Base-by-base conservation (phyloP, 768 basidiomycete genomes). In the Lyophyllum shimeji region DNA sequence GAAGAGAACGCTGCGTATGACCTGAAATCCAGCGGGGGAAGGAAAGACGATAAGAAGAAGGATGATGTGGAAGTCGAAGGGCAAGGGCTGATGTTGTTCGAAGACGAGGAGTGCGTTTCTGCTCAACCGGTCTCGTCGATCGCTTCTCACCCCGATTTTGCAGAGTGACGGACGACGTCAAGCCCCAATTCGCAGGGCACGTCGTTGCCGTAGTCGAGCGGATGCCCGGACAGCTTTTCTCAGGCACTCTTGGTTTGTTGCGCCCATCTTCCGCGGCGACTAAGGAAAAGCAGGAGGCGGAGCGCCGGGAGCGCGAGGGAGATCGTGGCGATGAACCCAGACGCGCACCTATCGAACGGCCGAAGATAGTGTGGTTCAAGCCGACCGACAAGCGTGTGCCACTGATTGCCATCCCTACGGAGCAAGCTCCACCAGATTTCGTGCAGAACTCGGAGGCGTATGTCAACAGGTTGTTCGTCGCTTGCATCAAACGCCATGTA, bases 361-460 rank as follows among this genome's bases (percentile, higher is more conserved):
- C 96, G 60, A 98, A 98, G 81, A 99, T 99, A 61, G 95, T 99
- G 45, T 99, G 97, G 97, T 98, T 99, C 82, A 96, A 98, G 76
- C 97, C 97, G 3, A 98, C 96, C 24, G 95, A 98, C 77, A 99
- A 99, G 72, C 91, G 97, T 55, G 97, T 99, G 1, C 97, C 97
- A 43, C 81, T 98, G 40, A 98, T 99, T 65, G 97, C 97, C 53
- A 99, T 99, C 59, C 96, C 95, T 7, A 98, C 97, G 7, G 97
- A 99, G 66, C 97, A 99, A 72, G 96, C 97, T 0, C 97, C 97
- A 6, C 82, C 81, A 17, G 95, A 98, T 71, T 99, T 99, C 68
- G 87, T 99, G 44, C 93, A 96, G 71, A 92, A 93, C 67, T 87
- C 95, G 1, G 96, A 97, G 60, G 80, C 81, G 1, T 99, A 98